These are phyloP conservation scores for Scenedesmus sp. DNA, from an alignment of 163 green algal genomes.

Conservation along the genomic window DNA sequence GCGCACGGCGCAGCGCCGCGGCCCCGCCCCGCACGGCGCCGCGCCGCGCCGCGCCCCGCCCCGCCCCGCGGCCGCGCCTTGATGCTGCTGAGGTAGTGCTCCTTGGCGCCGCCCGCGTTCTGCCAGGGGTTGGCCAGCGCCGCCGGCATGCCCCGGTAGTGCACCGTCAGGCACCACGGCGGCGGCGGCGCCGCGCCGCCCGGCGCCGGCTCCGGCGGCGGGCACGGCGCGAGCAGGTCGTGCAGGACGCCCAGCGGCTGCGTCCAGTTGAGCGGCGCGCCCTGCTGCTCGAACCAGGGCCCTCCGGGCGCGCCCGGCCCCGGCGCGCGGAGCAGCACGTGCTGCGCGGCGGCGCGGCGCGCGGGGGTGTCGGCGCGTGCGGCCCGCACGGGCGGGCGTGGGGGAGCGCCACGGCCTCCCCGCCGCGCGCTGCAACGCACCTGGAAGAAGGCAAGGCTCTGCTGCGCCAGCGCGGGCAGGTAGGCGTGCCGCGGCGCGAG, in stretches of 20 bases:
- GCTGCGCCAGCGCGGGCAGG: conserved; percentile 44
- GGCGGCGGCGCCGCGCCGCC: not conserved
- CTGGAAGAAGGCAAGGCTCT: conserved; percentile 50
- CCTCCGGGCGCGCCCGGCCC: conserved; percentile 20
- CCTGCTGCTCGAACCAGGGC: conserved; percentile 58
- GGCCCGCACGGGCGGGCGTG: too few relatives aligned
- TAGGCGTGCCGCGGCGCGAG: conserved; percentile 51
- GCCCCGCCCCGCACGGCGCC: too few relatives aligned
- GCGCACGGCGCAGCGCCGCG: too few relatives aligned
- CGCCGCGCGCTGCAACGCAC: conserved; percentile 1
- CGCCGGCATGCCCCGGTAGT: conserved; percentile 54
- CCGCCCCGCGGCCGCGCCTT: conserved; percentile 50
- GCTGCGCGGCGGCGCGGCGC: conserved; percentile 31
- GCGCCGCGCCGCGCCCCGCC: too few relatives aligned
- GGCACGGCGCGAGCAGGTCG: conserved; percentile 46
- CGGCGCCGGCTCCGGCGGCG: not conserved
- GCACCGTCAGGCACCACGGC: conserved; percentile 55
- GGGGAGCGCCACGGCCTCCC: not conserved
- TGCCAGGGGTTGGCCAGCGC: conserved; percentile 44
- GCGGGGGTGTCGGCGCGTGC: not conserved
- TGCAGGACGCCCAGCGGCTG: conserved; percentile 55
- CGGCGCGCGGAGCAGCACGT: conserved; percentile 52
- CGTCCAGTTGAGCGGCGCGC: conserved; percentile 54
- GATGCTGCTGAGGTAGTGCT: conserved; percentile 56
- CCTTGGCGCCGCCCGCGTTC: conserved; percentile 31